phyloP scores from a whole-genome alignment of 805 yeast genomes.

The Danielia reshetovae region DNA sequence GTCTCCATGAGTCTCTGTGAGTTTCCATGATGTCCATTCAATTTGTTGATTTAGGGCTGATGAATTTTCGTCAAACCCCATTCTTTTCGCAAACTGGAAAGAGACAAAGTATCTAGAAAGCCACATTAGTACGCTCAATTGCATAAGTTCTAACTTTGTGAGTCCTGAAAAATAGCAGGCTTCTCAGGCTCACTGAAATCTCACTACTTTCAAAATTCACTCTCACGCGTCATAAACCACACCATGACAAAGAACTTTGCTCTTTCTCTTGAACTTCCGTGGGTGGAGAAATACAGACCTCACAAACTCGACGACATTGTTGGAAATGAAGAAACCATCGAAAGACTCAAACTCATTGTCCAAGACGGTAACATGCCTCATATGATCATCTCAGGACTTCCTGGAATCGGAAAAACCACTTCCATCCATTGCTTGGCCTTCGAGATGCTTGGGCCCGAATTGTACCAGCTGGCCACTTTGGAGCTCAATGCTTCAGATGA shows the following conservation, averaged over 20 bases:
- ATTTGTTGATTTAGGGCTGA: too few relatives aligned
- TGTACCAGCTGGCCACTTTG: constrained; percentile 75
- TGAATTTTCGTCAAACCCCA: too few relatives aligned
- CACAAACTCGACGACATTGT: constrained; percentile 74
- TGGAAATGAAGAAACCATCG: constrained; percentile 89
- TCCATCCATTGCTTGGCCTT: constrained; percentile 86
- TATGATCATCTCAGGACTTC: constrained; percentile 89
- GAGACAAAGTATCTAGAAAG: too few relatives aligned
- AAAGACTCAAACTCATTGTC: constrained; percentile 78
- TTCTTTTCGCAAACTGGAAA: too few relatives aligned
- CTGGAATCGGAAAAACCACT: constrained; percentile 97
- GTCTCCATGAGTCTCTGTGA: too few relatives aligned
- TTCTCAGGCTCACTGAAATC: too few relatives aligned
- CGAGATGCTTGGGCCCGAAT: constrained; percentile 66
- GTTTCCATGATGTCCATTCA: too few relatives aligned
- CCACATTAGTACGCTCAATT: too few relatives aligned
- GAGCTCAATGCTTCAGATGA: constrained; percentile 97
- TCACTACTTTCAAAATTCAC: too few relatives aligned
- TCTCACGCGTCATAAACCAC: too few relatives aligned
- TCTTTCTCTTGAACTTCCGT: constrained; percentile 34
- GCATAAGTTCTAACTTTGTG: too few relatives aligned
- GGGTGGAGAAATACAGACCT: constrained; percentile 96
- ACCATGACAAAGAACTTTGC: constrained; percentile 6
- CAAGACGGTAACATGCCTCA: constrained; percentile 96
- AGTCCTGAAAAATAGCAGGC: too few relatives aligned